Conservation (phyloP, 2,329 filamentous ascomycete genomes). For the Trichoderma koningiopsis region DNA sequence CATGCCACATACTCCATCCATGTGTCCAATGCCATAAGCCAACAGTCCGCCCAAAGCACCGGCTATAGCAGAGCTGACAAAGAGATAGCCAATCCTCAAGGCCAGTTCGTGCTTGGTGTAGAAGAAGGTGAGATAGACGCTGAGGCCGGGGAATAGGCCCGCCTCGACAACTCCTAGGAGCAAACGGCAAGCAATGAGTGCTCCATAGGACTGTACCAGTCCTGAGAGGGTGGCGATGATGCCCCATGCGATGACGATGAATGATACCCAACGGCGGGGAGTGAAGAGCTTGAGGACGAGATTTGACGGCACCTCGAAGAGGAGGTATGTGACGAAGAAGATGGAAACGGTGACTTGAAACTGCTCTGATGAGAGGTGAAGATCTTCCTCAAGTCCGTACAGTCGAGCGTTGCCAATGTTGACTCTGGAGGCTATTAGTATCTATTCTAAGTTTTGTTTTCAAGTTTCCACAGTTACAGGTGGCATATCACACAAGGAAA, state of each 20-base stretch:
- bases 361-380: constrained; percentile 61
- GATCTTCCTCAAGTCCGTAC: constrained; percentile 65
- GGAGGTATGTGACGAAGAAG: constrained; percentile 65
- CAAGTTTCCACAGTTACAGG: background rate
- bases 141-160: constrained; percentile 69
- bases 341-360: constrained; percentile 71
- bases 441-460: background rate
- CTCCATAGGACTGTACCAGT: constrained; percentile 64
- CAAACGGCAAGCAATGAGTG: constrained; percentile 68
- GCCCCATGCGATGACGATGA: constrained; percentile 67
- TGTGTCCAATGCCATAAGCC: constrained; percentile 71
- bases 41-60: constrained; percentile 73
- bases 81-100: constrained; percentile 71
- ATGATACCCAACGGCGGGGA: constrained; percentile 64
- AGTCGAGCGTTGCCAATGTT: constrained; percentile 74
- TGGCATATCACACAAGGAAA: background rate
- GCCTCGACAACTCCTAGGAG: constrained; percentile 70
- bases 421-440: constrained; percentile 46
- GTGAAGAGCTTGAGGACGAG: constrained; percentile 64
- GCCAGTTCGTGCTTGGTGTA: constrained; percentile 75
- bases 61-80: constrained; percentile 69
- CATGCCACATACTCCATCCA: constrained; percentile 67
- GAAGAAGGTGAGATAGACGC: constrained; percentile 72
- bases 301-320: constrained; percentile 67
- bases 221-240: constrained; percentile 71